A percentile compares a stretch with the other conserved stretches of the same genome.
Conservation (phyloP, 108 stramenopile genomes). For the Skeletonema grethae region DNA sequence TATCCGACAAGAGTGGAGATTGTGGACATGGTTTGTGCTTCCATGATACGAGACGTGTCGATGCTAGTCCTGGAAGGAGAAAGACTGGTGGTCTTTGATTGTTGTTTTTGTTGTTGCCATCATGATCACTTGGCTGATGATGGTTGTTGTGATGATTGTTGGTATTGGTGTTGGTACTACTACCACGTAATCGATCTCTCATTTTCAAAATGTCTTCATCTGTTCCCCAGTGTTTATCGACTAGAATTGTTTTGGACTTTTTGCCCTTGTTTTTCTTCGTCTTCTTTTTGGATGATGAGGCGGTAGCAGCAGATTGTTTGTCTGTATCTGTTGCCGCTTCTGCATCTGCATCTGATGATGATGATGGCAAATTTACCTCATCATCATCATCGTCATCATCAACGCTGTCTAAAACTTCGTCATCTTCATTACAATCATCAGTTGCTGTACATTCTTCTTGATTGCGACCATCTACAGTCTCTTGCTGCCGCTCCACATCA, state of each 20-base stretch:
- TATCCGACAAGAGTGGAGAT: conserved; percentile 57
- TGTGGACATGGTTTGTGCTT: conserved; percentile 70
- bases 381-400: neutral
- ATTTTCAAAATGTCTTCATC: conserved; percentile 65
- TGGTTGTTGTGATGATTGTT: too few relatives aligned
- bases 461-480: neutral
- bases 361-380: neutral
- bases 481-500: neutral
- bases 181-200: conserved; percentile 60
- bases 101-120: conserved; percentile 15
- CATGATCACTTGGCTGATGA: too few relatives aligned
- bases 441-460: neutral
- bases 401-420: neutral
- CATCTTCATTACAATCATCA: neutral
- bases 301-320: neutral
- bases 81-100: conserved; percentile 78
- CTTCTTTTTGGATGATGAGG: neutral
- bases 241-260: conserved; percentile 26
- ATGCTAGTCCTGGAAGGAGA: conserved; percentile 83
- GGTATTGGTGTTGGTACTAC: neutral
- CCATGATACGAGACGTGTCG: conserved; percentile 84
- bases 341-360: neutral
- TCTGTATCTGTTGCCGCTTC: neutral
- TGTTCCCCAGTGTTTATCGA: conserved; percentile 86
- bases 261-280: conserved; percentile 5